Base-by-base conservation (phyloP, 164 flowering plant species). In the Cinnamomum micranthum region DNA sequence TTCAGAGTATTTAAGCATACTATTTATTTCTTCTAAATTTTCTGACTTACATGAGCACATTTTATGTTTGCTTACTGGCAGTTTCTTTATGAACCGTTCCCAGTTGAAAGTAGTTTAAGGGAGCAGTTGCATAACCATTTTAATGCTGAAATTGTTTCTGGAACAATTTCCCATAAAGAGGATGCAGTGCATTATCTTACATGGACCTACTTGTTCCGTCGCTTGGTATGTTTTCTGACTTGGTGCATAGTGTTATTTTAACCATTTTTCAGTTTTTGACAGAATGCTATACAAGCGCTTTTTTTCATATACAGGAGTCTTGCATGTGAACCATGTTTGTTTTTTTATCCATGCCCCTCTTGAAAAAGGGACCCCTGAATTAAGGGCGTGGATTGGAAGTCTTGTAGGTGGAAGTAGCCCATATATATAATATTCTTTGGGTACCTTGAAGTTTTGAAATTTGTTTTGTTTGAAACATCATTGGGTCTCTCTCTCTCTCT, bases 11-110 rank as follows among this genome's bases (percentile, higher is more conserved):
- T 50, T 33, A 77, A 41, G 70, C 35, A 41, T 41, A 3, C 11
- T 41, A 41, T 41, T 41, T 41, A 7, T 41, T 7, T 41, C 35
- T 31, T 31, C 35, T 41, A 41, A 41, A 41, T 47, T 2, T 62
- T 5, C 33, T 6, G 7, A 41, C 22, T 69, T 78, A 62, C 71
- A 71, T 68, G 33, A 76, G n/a, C 69, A 41, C 66, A 31, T 74
- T 73, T 15, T 23, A 60, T 33, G 27, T 14, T 75, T 74, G 74
- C 69, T 65, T n/a, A 59, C 1, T 76, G 79, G 82, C 91, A 95
- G 99, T 95, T 95, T 81, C 85, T 95, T 59, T 95, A 95, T 76
- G 99, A 95, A 82, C 99, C 99, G 33, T 95, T 95, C 81, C 99
- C 99, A 0, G 99, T 95, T 75, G 99, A 95, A 85, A 95, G 99